Evolutionary conservation across 2,329 filamentous ascomycete genomes (phyloP), one percentile per base, ranked within the genome.

Genomic region (Trichoderma sp.): DNA sequence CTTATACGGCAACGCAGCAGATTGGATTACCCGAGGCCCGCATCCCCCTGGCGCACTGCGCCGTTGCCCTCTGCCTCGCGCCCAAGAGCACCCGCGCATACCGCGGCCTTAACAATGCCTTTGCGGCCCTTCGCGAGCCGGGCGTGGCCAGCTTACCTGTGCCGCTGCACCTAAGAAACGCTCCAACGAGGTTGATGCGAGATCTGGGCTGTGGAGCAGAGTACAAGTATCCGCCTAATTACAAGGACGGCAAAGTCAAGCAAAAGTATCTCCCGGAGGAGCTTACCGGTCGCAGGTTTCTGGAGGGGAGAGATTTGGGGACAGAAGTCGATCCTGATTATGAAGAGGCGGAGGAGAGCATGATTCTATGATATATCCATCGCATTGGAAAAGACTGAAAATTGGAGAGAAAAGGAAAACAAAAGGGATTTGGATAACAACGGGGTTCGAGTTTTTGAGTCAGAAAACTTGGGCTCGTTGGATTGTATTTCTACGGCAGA

Each of bases 211-310:
- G 94, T 78, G 95, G 95, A 0, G 91, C 90, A 64, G 93, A 94
- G 79, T 99, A 99, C 82, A 98, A 98, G 81, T 98, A 99, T 79
- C 97, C 97, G 76, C 96, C 96, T 0, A 93, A 97, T 76, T 99
- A 95, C 78, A 83, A 88, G 65, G 90, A 95, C 73, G 96, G 96
- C 0, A 89, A 84, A 76, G 95, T 98, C 0, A 87, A 85, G 74
- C 96, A 99, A 83, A 92, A 95, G 28, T 99, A 98, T 81, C 81
- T 99, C n/a, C 96, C 96, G 0, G 91, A 93, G 12, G 88, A 88
- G 70, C 81, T 99, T 8, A 80, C 84, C 43, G 94, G 91, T 0
- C 86, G 92, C 62, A 84, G 78, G 24, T 98, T 98, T 78, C 81
- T 98, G 47, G 94, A 97, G 78, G 90, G 94, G 5, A 83, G 86